Evolutionary conservation across 371 early-diverging fungal genomes (phyloP).

Genomic region (Smittium mucronatum): DNA sequence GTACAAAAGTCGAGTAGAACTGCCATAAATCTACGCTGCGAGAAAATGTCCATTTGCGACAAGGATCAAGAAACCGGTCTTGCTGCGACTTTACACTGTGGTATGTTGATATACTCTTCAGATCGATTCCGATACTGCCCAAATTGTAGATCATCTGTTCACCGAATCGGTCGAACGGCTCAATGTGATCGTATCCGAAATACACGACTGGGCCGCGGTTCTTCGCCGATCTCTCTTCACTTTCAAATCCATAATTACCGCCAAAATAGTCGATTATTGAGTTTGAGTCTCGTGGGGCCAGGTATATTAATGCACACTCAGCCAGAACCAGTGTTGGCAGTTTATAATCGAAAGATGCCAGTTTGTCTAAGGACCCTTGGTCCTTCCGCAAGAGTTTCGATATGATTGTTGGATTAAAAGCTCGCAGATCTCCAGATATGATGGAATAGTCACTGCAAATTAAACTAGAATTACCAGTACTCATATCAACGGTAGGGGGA

Average conservation of each 20-base stretch:
- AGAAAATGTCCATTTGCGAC: not conserved
- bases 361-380: constrained; percentile 17
- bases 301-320: constrained; percentile 86
- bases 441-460: constrained; percentile 46
- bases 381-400: constrained; percentile 35
- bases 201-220: constrained; percentile 25
- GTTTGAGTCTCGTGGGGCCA: constrained; percentile 49
- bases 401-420: constrained; percentile 42
- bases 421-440: constrained; percentile 68
- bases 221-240: no score
- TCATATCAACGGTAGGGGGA: constrained; percentile 31
- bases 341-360: constrained; percentile 23
- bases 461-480: not conserved
- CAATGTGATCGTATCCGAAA: constrained; percentile 78
- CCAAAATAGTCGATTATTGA: constrained; percentile 59
- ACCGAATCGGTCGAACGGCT: constrained; percentile 84
- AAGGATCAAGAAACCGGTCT: constrained; percentile 34
- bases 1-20: not conserved
- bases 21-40: not conserved
- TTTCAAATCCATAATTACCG: no score
- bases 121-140: constrained; percentile 30
- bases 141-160: constrained; percentile 79
- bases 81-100: constrained; percentile 57
- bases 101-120: constrained; percentile 39
- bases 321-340: constrained; percentile 77